Evolutionary conservation across 2,329 filamentous ascomycete genomes (phyloP).

Genomic region (Akanthomyces lecanii): DNA sequence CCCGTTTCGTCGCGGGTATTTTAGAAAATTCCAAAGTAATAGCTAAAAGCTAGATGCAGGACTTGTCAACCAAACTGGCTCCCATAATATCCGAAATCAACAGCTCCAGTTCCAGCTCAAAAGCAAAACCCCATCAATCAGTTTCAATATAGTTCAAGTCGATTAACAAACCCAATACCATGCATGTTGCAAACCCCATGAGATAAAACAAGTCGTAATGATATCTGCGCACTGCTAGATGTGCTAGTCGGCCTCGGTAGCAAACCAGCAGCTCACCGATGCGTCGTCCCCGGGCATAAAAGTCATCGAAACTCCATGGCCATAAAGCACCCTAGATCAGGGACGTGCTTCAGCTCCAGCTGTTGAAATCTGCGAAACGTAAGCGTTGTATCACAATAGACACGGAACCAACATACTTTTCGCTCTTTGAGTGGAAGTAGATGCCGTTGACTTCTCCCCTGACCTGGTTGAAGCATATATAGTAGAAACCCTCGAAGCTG

Average conservation of each 20-base stretch:
- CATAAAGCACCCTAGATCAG: conserved; percentile 76
- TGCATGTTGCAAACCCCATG: conserved; percentile 7
- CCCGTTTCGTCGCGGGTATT: conserved; percentile 56
- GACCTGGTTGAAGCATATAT: conserved; percentile 96
- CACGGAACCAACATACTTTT: conserved; percentile 66
- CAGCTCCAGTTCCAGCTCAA: conserved; percentile 1
- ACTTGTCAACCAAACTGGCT: conserved; percentile 7
- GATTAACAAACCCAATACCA: conserved; percentile 3
- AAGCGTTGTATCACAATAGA: background rate
- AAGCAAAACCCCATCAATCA: conserved; percentile 12
- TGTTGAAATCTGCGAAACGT: conserved; percentile 72
- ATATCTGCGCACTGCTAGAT: background rate
- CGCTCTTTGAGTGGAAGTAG: conserved; percentile 96
- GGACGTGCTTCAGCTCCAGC: conserved; percentile 82
- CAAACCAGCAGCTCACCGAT: background rate
- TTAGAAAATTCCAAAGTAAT: conserved; percentile 47
- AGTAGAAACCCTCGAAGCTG: conserved; percentile 98
- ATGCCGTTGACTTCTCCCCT: conserved; percentile 85
- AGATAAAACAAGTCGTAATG: background rate
- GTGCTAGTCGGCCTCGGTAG: background rate
- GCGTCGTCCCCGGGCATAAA: background rate
- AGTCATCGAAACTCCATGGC: conserved; percentile 72
- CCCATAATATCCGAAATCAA: conserved; percentile 13
- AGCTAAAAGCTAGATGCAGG: conserved; percentile 23
- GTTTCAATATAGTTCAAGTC: background rate